Conservation (phyloP, 192 early-diverging fungal species). For the Podila verticillata region DNA sequence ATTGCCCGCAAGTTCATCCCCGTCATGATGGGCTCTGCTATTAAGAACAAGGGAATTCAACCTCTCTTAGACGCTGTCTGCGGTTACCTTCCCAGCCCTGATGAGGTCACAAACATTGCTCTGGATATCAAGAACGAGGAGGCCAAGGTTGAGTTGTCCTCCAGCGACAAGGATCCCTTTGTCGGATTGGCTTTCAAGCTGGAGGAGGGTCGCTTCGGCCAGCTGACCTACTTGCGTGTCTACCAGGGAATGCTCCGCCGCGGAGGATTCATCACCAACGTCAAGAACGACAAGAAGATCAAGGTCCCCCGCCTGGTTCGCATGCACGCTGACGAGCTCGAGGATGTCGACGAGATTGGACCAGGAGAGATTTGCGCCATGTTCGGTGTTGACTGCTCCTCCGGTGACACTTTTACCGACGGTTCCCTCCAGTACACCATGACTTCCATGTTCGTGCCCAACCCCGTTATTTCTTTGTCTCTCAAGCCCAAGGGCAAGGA, state of each 20-base stretch:
- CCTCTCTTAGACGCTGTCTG: conserved; percentile 76
- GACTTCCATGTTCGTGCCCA: conserved; percentile 98
- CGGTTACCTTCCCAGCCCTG: conserved; percentile 76
- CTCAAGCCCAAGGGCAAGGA: conserved; percentile 93
- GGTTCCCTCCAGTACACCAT: conserved; percentile 85
- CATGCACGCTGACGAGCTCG: conserved; percentile 99
- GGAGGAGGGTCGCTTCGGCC: conserved; percentile 95
- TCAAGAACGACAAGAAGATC: conserved; percentile 90
- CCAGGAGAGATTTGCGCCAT: conserved; percentile 98
- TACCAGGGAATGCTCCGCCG: conserved; percentile 93
- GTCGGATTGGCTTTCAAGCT: conserved; percentile 90
- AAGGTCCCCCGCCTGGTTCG: conserved; percentile 96
- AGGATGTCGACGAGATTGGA: conserved; percentile 93
- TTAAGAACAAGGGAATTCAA: conserved; percentile 88
- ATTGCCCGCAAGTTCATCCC: conserved; percentile 84
- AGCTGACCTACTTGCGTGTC: conserved; percentile 96
- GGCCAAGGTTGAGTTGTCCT: conserved; percentile 63
- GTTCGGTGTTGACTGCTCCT: conserved; percentile 97
- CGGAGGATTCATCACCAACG: conserved; percentile 89
- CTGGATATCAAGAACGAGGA: conserved; percentile 77
- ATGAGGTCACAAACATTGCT: conserved; percentile 77
- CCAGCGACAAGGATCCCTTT: conserved; percentile 77
- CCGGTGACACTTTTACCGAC: conserved; percentile 97
- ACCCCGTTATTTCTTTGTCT: conserved; percentile 96
- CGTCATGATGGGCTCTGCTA: conserved; percentile 86